Evolutionary conservation across 2,329 filamentous ascomycete genomes (phyloP), one percentile per base, ranked within the genome.

Genomic region (Colletotrichum filicis): DNA sequence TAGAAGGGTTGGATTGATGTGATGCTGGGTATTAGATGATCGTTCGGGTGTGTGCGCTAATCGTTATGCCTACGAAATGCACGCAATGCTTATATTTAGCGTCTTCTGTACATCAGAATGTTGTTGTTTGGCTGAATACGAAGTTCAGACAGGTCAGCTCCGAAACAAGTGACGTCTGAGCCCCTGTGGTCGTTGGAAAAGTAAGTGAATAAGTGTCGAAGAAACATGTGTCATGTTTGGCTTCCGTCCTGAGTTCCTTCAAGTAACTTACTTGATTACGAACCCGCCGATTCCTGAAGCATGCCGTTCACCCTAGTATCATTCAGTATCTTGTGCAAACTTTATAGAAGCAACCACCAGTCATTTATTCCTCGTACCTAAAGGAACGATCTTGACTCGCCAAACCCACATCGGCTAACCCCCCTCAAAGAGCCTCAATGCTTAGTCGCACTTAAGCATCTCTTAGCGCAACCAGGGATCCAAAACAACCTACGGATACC

Each of bases 151-250:
- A n/a, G 49, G 32, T 19, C 52, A 16, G 28, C 57, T 24, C 26
- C 56, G 60, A 70, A 70, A 59, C 65, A n/a, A 52, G 14, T 37
- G 32, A 46, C 49, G 66, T 70, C 46, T 68, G 46, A 66, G 49
- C 24, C 55, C 55, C 46, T 70, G 19, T 57, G 55, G 16, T 5
- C 57, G 19, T 24, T 49, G 28, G 42, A 42, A 42, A 22, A 24
- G 53, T 52, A 5, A 28, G n/a, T 28, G 55, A 61, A 22, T 14
- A 26, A 12, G 19, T 55, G 46, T 42, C 30, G 61, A 53, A 16
- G 19, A 65, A 65, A 61, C 64, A 55, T 53, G 67, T 55, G 49
- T 12, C 52, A n/a, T 59, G 9, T 12, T 26, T 60, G 55, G 16
- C 30, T 42, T 30, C 30, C 28, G 9, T 49, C 42, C 42, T 49